These are phyloP conservation scores for Inga oerstediana DNA, from an alignment of 306 rosid species.

Conservation along the genomic window DNA sequence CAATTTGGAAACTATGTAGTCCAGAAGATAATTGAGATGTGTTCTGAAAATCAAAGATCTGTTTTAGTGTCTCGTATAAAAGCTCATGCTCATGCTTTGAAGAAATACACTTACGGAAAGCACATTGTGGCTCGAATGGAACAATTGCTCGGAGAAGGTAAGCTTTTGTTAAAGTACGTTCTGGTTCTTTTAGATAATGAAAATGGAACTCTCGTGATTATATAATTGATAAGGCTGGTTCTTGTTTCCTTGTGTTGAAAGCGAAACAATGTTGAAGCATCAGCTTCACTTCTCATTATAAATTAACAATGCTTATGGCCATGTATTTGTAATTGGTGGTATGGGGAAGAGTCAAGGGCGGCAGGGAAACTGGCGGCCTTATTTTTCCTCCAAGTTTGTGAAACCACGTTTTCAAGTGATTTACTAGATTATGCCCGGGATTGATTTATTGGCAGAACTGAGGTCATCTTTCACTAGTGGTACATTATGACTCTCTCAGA, in stretches of 20 bases:
- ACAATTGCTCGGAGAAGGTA: slow-evolving; percentile 41
- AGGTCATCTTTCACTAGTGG: neutral
- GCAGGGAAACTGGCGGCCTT: neutral
- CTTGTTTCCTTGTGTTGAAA: neutral
- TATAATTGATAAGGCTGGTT: neutral
- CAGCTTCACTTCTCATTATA: slow-evolving; percentile 8
- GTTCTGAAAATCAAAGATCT: slow-evolving; percentile 57
- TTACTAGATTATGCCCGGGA: neutral
- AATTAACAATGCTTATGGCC: neutral
- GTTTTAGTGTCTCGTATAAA: slow-evolving; percentile 51
- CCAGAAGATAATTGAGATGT: slow-evolving; percentile 69
- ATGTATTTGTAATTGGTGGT: neutral
- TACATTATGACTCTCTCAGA: neutral
- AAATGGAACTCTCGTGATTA: slow-evolving; percentile 1
- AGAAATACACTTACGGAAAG: slow-evolving; percentile 80
- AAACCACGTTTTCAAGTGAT: slow-evolving; percentile 3
- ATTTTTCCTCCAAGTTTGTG: neutral
- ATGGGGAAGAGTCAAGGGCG: neutral
- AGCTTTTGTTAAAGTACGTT: slow-evolving; percentile 11
- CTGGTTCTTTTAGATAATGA: slow-evolving; percentile 16
- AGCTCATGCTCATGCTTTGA: slow-evolving; percentile 64
- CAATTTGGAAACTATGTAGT: slow-evolving; percentile 72
- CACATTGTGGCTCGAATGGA: slow-evolving; percentile 76
- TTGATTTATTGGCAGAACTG: slow-evolving; percentile 1
- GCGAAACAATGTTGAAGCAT: neutral